Evolutionary conservation across 2,329 filamentous ascomycete species (phyloP), one percentile per base, ranked within the genome.

Genomic region (Gnomoniopsis sp.): DNA sequence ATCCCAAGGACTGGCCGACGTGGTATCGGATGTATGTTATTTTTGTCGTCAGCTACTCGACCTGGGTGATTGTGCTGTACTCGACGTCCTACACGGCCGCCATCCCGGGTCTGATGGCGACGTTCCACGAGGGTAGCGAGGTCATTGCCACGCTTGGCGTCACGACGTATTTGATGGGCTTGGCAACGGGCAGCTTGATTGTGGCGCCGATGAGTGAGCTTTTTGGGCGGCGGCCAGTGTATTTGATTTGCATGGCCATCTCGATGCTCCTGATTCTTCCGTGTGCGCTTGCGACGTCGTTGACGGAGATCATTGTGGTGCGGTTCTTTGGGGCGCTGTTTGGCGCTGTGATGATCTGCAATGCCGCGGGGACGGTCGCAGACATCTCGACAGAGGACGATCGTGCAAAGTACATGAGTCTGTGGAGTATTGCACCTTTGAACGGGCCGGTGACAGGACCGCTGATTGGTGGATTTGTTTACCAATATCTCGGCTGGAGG

Each of bases 341-440:
- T n/a, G 69, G 68, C 3, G 84, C 90, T 6, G 90, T 89, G 46
- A 89, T 96, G 84, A 87, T 96, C 26, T 85, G 87, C 14, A 96
- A 96, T 69, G 85, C 88, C 1, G 91, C 92, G 0, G 93, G 92
- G 2, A 91, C 88, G 8, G 83, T 96, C 12, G 87, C 89, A 30
- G 93, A 97, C 70, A 88, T 96, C 52, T 86, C 90, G n/a, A 81
- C 82, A 15, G 90, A 93, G 49, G 86, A 96, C 51, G 86, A 89
- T 67, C 86, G 93, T 17, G 90, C 91, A 2, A 75, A 95, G n/a
- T 88, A 88, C 46, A 91, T 96, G 73, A 90, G 87, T 4, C 79
- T 96, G 36, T 96, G 91, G 86, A 85, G 82, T 61, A 86, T 96
- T 55, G 92, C 91, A 0, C 92, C 93, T 0, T 83, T 96, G 71